phyloP scores from a whole-genome alignment of 2,329 filamentous ascomycete species.

The Trichophyton rubrum region DNA sequence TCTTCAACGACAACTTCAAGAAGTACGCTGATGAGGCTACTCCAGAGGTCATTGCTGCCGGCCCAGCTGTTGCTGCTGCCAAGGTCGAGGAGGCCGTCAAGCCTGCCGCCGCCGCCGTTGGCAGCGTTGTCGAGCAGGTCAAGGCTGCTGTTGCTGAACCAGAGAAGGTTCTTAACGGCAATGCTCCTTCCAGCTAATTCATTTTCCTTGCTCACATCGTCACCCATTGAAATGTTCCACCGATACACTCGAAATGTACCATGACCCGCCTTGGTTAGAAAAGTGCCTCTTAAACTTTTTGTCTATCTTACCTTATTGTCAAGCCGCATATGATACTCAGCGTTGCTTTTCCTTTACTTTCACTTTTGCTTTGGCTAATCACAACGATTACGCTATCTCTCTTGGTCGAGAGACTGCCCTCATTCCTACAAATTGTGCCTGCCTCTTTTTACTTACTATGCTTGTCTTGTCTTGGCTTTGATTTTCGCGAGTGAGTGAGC shows the following conservation, averaged over 20 bases:
- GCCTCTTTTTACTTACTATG: not conserved
- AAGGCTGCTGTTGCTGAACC: not conserved
- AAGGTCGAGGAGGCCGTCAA: constrained; percentile 1
- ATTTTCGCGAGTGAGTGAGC: not conserved
- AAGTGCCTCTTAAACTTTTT: not conserved
- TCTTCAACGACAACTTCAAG: constrained; percentile 96
- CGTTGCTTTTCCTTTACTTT: not conserved
- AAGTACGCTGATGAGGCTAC: constrained; percentile 84
- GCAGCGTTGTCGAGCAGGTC: not conserved
- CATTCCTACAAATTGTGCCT: not conserved
- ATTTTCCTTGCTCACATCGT: not conserved
- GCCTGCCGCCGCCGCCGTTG: not conserved
- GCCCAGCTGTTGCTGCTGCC: constrained; percentile 22
- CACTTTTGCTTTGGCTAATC: not conserved
- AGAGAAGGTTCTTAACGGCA: not conserved
- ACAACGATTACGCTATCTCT: not conserved
- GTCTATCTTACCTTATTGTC: not conserved
- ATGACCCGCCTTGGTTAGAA: not conserved
- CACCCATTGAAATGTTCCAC: not conserved
- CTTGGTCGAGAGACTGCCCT: not conserved
- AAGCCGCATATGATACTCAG: not conserved
- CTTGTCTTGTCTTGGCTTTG: not conserved
- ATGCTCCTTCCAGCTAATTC: not conserved
- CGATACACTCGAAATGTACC: not conserved
- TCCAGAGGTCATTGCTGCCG: constrained; percentile 55